Percentiles rank a stretch among this genome's conserved stretches.
Evolutionary conservation across 2,329 filamentous ascomycete species (phyloP).

Genomic region (Keithomyces neogunnii): DNA sequence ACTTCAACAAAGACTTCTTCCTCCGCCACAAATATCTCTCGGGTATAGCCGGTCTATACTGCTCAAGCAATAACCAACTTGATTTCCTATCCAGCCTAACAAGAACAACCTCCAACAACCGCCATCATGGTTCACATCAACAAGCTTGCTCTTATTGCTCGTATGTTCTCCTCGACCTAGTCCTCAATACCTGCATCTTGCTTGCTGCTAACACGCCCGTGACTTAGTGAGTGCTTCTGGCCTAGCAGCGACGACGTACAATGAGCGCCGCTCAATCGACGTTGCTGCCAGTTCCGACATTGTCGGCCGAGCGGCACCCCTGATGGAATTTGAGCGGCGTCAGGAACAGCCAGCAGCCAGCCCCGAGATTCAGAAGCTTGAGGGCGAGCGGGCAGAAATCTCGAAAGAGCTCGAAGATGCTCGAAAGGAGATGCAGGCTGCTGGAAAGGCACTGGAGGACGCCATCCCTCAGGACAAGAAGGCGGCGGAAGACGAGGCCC

Average conservation of each 20-base stretch:
- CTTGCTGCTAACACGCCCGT: background rate
- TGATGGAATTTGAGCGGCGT: background rate
- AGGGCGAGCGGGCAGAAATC: conserved; percentile 3
- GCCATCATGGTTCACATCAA: conserved; percentile 7
- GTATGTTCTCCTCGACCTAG: background rate
- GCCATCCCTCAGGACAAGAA: background rate
- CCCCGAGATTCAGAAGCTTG: conserved; percentile 4
- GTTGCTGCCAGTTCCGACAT: background rate
- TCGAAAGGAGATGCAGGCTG: background rate
- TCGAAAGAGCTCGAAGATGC: background rate
- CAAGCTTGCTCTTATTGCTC: conserved; percentile 4
- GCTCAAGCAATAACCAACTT: background rate
- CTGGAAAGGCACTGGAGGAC: background rate
- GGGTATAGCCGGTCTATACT: conserved; percentile 6
- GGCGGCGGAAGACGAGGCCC: background rate
- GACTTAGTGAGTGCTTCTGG: conserved; percentile 4
- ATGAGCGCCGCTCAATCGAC: background rate
- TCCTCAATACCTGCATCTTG: background rate
- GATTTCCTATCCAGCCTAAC: background rate
- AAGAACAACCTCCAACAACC: background rate
- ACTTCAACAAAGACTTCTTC: background rate
- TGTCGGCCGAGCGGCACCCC: background rate
- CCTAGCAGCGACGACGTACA: conserved; percentile 2
- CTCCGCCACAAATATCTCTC: background rate
- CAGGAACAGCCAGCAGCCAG: background rate